Evolutionary conservation across 768 basidiomycete species (phyloP).

Genomic region (Astraeus odoratus): DNA sequence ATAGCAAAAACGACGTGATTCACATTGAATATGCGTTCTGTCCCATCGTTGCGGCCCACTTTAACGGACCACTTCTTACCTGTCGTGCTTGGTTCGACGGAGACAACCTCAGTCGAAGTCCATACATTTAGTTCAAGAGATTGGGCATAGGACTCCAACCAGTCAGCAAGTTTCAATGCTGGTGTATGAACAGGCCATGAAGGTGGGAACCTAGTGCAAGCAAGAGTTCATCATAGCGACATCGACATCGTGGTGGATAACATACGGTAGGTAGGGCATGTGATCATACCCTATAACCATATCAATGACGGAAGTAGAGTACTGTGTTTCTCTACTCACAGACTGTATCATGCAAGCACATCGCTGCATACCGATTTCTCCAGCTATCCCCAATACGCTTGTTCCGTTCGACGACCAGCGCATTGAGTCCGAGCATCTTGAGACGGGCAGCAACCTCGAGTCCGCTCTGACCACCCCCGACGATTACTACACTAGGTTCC

Average conservation of each 20-base stretch:
- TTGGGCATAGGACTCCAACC: slow-evolving; percentile 57
- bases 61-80: slow-evolving; percentile 40
- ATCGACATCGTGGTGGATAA: not conserved
- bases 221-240: not conserved
- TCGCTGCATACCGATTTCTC: slow-evolving; percentile 52
- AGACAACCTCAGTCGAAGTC: slow-evolving; percentile 41
- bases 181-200: slow-evolving; percentile 50
- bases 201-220: slow-evolving; percentile 37
- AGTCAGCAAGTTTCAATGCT: slow-evolving; percentile 57
- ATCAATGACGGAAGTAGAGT: not conserved
- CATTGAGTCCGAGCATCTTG: slow-evolving; percentile 41
- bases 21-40: slow-evolving; percentile 30
- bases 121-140: slow-evolving; percentile 57
- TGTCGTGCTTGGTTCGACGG: slow-evolving; percentile 30
- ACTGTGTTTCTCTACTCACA: slow-evolving; percentile 26
- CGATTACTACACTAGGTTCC: slow-evolving; percentile 52
- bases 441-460: slow-evolving; percentile 37
- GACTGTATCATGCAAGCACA: slow-evolving; percentile 49
- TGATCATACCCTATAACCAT: slow-evolving; percentile 40
- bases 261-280: slow-evolving; percentile 48
- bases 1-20: slow-evolving; percentile 54
- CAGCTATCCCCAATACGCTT: slow-evolving; percentile 49
- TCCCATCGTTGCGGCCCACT: slow-evolving; percentile 27
- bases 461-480: slow-evolving; percentile 65
- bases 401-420: slow-evolving; percentile 52